phyloP scores from a whole-genome alignment of 2,329 filamentous ascomycete species.

The Talaromyces sp. region DNA sequence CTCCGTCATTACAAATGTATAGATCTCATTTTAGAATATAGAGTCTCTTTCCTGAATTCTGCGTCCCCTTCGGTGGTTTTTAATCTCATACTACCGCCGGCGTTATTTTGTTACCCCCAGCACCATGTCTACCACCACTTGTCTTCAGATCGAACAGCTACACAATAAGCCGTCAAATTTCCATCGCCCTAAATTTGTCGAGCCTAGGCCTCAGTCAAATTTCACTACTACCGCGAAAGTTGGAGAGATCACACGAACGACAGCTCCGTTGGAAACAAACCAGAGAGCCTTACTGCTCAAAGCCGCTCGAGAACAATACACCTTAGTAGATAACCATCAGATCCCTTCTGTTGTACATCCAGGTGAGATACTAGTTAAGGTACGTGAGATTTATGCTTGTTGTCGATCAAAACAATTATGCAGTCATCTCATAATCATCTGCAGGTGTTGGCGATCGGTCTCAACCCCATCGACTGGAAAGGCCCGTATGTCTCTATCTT shows the following conservation, averaged over 20 bases:
- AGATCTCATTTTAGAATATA: slow-evolving; percentile 14
- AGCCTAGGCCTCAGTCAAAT: slow-evolving; percentile 1
- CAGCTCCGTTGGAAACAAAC: slow-evolving; percentile 7
- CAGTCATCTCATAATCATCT: slow-evolving; percentile 7
- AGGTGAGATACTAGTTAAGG: slow-evolving; percentile 65
- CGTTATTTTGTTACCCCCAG: slow-evolving; percentile 19
- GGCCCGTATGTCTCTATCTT: slow-evolving; percentile 58
- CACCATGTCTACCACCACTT: slow-evolving; percentile 32
- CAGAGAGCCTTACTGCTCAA: slow-evolving; percentile 57
- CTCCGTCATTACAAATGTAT: slow-evolving; percentile 1
- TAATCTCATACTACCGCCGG: slow-evolving; percentile 5
- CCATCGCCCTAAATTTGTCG: slow-evolving; percentile 16
- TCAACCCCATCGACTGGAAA: slow-evolving; percentile 80
- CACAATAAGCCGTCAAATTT: slow-evolving; percentile 17
- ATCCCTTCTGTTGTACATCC: slow-evolving; percentile 50
- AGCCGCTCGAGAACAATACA: slow-evolving; percentile 54
- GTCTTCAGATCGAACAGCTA: slow-evolving; percentile 23
- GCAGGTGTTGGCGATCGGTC: slow-evolving; percentile 62
- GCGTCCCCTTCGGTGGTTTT: background rate
- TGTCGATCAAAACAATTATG: background rate
- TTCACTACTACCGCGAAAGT: slow-evolving; percentile 3
- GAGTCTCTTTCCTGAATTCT: slow-evolving; percentile 1
- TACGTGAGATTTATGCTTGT: slow-evolving; percentile 9
- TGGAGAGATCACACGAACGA: background rate
- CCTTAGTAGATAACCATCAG: slow-evolving; percentile 47